Evolutionary conservation across 129 eudicot genomes (phyloP).

Genomic region (Kitagawia praeruptora): DNA sequence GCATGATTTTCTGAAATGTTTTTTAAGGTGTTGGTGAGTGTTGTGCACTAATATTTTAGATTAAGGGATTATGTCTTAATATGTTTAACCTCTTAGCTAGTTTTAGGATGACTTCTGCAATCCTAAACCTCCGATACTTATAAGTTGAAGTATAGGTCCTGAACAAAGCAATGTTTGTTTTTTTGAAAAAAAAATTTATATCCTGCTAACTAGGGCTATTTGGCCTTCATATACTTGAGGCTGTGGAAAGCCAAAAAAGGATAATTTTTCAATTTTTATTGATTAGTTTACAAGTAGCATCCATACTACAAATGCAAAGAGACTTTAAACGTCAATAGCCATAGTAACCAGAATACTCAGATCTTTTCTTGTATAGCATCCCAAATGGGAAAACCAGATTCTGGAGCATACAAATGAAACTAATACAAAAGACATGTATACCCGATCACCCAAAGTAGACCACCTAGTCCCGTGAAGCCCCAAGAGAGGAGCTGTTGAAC

Average conservation of each 20-base stretch:
- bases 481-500: slow-evolving; percentile 68
- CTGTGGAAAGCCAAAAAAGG: neutral
- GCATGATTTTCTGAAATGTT: slow-evolving; percentile 56
- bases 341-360: neutral
- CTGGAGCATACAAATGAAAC: neutral
- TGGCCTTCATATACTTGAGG: neutral
- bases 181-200: neutral
- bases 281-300: neutral
- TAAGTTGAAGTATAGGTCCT: neutral
- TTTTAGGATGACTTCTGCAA: neutral
- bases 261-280: neutral
- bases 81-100: neutral
- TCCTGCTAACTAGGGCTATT: neutral
- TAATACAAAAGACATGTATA: slow-evolving; percentile 13
- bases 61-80: neutral
- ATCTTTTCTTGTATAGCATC: neutral
- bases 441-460: slow-evolving; percentile 75
- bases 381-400: neutral
- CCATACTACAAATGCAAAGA: neutral
- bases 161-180: neutral
- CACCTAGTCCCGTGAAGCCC: slow-evolving; percentile 86
- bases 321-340: neutral
- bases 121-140: neutral
- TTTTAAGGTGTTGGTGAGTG: slow-evolving; percentile 5
- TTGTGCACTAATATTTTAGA: neutral